Percentiles rank a stretch among this genome's conserved stretches.
phyloP scores from a whole-genome alignment of 371 early-diverging fungal species.

The Syncephalastrum contaminatum region DNA sequence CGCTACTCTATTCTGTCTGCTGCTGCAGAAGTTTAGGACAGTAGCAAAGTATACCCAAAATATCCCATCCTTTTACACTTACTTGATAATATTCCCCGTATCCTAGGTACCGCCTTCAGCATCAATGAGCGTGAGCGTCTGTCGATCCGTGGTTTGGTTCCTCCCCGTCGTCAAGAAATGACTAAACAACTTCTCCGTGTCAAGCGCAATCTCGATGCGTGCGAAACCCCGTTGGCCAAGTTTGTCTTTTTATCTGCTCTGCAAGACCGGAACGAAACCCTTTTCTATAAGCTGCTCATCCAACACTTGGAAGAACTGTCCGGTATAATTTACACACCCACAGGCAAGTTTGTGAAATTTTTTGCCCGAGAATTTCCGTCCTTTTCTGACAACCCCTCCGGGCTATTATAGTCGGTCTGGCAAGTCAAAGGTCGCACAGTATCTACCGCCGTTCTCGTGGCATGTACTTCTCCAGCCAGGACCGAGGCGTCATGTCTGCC shows the following conservation, averaged over 20 bases:
- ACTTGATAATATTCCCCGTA: too few relatives aligned
- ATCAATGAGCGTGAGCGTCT: constrained; percentile 60
- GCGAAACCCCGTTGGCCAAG: constrained; percentile 54
- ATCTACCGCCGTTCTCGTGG: constrained; percentile 62
- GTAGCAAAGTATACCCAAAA: too few relatives aligned
- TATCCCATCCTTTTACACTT: too few relatives aligned
- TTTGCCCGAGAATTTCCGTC: constrained; percentile 16
- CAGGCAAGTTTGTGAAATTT: constrained; percentile 21
- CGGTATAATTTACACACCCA: constrained; percentile 44
- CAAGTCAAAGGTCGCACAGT: constrained; percentile 52
- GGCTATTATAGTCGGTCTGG: constrained; percentile 33
- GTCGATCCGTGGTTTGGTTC: constrained; percentile 63
- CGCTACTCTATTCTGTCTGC: too few relatives aligned
- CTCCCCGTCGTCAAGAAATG: constrained; percentile 63
- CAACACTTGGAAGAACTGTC: constrained; percentile 50
- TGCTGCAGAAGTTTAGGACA: too few relatives aligned
- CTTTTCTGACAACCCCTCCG: constrained; percentile 1
- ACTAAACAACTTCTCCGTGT: constrained; percentile 57
- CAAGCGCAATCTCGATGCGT: constrained; percentile 55
- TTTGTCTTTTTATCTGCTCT: constrained; percentile 48
- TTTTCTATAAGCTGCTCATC: constrained; percentile 62
- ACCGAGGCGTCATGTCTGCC: constrained; percentile 57
- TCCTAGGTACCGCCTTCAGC: constrained; percentile 59
- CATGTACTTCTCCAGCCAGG: constrained; percentile 58
- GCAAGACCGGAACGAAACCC: constrained; percentile 62